These are phyloP conservation scores for Phlegmacium glaucopus DNA, from an alignment of 768 basidiomycete species.

Conservation along the genomic window DNA sequence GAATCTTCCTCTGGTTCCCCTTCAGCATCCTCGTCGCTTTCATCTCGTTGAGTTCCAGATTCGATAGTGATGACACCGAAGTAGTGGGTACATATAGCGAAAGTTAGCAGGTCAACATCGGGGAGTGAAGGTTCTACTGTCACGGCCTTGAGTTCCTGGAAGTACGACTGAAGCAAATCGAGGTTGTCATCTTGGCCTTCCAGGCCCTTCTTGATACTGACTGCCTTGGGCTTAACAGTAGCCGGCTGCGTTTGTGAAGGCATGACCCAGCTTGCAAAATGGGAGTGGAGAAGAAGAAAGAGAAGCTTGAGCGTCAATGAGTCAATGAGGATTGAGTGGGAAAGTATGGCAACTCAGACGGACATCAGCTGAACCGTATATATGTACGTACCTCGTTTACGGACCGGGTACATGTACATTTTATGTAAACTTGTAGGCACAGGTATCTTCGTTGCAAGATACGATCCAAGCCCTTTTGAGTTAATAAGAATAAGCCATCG, in stretches of 20 bases:
- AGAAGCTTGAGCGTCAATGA: constrained; percentile 21
- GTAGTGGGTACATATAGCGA: constrained; percentile 32
- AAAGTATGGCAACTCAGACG: constrained; percentile 16
- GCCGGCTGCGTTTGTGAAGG: neutral
- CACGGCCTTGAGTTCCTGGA: constrained; percentile 38
- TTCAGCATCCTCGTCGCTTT: constrained; percentile 8
- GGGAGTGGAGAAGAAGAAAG: constrained; percentile 6
- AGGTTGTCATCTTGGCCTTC: constrained; percentile 35
- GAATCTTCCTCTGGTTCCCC: constrained; percentile 9
- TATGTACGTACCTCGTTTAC: neutral
- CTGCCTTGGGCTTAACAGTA: neutral
- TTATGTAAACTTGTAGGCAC: neutral
- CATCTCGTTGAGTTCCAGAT: constrained; percentile 2
- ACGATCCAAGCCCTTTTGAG: neutral
- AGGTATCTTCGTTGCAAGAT: neutral
- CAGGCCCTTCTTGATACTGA: constrained; percentile 25
- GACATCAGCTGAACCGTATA: neutral
- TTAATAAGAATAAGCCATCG: too few relatives aligned
- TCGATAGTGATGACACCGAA: constrained; percentile 36
- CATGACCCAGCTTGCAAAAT: neutral
- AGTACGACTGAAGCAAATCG: constrained; percentile 31
- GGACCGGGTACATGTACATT: neutral
- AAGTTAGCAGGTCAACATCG: constrained; percentile 37
- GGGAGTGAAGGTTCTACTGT: constrained; percentile 37
- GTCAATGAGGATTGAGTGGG: constrained; percentile 11